A percentile compares a stretch with the other conserved stretches of the same genome.
phyloP scores from a whole-genome alignment of 75 land plant genomes.

The Pseudotsuga menziesii region DNA sequence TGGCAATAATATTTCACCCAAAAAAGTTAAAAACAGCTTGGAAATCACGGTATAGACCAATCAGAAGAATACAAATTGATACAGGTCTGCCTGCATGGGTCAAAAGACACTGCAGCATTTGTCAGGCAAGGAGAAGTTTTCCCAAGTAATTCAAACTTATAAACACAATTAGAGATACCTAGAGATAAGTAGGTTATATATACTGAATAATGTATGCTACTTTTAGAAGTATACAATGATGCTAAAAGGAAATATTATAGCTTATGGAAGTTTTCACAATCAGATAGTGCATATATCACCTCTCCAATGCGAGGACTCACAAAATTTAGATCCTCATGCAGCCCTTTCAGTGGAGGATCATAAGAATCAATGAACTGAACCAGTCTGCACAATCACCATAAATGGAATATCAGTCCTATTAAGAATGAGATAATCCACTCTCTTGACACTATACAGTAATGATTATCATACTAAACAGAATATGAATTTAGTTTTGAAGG shows the following conservation, averaged over 20 bases:
- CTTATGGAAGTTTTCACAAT: background rate
- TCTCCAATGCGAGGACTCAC: conserved; percentile 99
- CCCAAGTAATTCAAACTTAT: background rate
- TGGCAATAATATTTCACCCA: background rate
- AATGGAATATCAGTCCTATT: too few relatives aligned
- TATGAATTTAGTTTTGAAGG: too few relatives aligned
- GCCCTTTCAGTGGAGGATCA: conserved; percentile 96
- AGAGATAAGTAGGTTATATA: background rate
- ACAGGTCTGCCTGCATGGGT: background rate
- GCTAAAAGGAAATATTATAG: background rate
- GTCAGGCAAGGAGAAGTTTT: background rate
- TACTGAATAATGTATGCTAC: background rate
- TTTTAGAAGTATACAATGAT: background rate
- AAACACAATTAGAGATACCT: too few relatives aligned
- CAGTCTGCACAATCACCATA: conserved; percentile 43
- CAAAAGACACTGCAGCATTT: too few relatives aligned
- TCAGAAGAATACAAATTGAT: background rate
- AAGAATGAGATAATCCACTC: too few relatives aligned
- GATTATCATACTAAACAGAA: too few relatives aligned
- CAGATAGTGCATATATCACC: conserved; percentile 30
- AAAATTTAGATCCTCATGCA: conserved; percentile 96
- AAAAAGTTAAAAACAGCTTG: background rate
- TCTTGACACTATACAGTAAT: too few relatives aligned
- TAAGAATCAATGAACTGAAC: conserved; percentile 95
- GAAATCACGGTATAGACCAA: background rate